Conservation (phyloP, 352 stramenopile genomes). For the Phytophthora tubulina region DNA sequence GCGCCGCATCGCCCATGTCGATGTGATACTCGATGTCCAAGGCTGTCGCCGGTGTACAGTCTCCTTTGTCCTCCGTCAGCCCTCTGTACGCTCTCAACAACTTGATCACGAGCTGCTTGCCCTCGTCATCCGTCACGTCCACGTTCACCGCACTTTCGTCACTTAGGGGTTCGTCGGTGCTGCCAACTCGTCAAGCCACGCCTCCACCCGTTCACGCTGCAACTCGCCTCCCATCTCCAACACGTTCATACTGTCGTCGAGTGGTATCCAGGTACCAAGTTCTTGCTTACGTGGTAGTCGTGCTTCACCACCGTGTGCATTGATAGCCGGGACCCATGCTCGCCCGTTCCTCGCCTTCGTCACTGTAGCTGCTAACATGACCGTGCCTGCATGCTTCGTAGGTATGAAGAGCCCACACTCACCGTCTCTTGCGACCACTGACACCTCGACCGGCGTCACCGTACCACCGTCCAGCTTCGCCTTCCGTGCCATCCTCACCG, state of each 20-base stretch:
- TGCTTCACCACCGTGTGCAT: background rate
- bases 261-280: background rate
- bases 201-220: no score
- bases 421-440: background rate
- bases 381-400: background rate
- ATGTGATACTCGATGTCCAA: slow-evolving; percentile 2
- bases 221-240: no score
- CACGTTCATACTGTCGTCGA: background rate
- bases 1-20: background rate
- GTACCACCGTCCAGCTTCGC: background rate
- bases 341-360: background rate
- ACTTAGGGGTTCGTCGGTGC: no score
- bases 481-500: background rate
- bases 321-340: background rate
- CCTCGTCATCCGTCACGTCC: no score
- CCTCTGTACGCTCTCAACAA: no score
- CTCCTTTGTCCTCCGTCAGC: background rate
- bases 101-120: no score
- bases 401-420: background rate
- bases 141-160: no score
- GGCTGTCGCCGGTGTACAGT: background rate
- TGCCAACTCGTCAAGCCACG: no score
- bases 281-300: background rate
- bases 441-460: background rate
- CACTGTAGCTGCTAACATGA: slow-evolving; percentile 1